phyloP scores from a whole-genome alignment of 2,329 filamentous ascomycete genomes.

The Akanthomyces lecanii region DNA sequence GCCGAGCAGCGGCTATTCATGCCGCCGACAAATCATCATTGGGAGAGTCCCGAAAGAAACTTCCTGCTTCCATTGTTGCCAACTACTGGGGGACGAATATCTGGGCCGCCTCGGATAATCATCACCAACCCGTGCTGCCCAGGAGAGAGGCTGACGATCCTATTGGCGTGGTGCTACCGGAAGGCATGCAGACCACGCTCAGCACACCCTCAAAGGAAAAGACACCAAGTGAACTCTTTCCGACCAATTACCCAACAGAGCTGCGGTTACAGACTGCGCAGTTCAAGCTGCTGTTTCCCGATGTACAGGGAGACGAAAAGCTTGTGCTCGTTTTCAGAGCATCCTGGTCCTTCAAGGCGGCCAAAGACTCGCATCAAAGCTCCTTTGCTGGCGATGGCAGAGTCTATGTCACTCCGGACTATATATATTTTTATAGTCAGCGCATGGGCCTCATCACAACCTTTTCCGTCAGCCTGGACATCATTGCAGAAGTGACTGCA shows the following conservation, averaged over 20 bases:
- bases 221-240: slow-evolving; percentile 55
- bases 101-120: slow-evolving; percentile 49
- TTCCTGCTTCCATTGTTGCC: slow-evolving; percentile 82
- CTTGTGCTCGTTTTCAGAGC: slow-evolving; percentile 89
- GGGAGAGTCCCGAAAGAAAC: slow-evolving; percentile 60
- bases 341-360: slow-evolving; percentile 63
- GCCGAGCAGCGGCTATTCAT: slow-evolving; percentile 76
- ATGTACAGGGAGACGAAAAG: slow-evolving; percentile 71
- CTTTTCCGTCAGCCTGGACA: slow-evolving; percentile 69
- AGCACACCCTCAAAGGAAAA: slow-evolving; percentile 30
- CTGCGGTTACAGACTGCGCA: slow-evolving; percentile 85
- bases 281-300: slow-evolving; percentile 86
- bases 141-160: slow-evolving; percentile 36
- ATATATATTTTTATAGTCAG: slow-evolving; percentile 95
- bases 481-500: slow-evolving; percentile 83
- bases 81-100: slow-evolving; percentile 91
- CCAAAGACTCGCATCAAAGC: slow-evolving; percentile 39
- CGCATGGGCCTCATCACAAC: slow-evolving; percentile 87
- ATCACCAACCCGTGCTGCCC: slow-evolving; percentile 29
- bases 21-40: slow-evolving; percentile 70
- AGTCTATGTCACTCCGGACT: slow-evolving; percentile 80
- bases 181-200: slow-evolving; percentile 28
- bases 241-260: slow-evolving; percentile 72
- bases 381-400: slow-evolving; percentile 61
- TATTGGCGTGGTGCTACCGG: slow-evolving; percentile 37